phyloP scores from a whole-genome alignment of 108 stramenopile genomes.

The Aurantiochytrium sp. region DNA sequence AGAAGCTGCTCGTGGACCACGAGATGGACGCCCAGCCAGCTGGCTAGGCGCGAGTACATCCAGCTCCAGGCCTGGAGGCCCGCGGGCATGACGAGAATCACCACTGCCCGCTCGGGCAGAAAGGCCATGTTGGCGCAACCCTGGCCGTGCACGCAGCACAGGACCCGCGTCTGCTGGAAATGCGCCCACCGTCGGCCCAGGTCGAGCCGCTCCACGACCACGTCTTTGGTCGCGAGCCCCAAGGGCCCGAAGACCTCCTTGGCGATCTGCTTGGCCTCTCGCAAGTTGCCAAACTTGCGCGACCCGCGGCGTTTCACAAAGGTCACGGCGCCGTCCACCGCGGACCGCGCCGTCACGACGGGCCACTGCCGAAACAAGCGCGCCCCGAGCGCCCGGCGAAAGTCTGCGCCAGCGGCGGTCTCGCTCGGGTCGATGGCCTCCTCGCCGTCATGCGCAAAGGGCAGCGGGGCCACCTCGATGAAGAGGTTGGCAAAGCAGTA shows the following conservation, averaged over 20 bases:
- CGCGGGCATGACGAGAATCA: not conserved
- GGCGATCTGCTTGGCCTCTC: not conserved
- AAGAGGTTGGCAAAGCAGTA: not conserved
- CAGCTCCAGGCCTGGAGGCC: not conserved
- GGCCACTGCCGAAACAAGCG: not conserved
- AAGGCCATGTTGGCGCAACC: not conserved
- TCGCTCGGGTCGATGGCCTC: not conserved
- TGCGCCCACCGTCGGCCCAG: not conserved
- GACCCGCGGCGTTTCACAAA: not conserved
- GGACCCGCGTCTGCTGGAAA: not conserved
- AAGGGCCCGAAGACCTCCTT: not conserved
- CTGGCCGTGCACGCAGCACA: conserved; percentile 2
- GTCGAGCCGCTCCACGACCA: not conserved
- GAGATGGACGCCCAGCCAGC: not conserved
- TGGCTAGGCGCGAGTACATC: not conserved
- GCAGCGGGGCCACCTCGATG: not conserved
- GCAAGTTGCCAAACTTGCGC: not conserved
- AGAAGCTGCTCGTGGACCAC: not conserved
- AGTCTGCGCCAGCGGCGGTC: not conserved
- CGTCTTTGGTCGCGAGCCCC: not conserved
- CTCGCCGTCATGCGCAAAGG: not conserved
- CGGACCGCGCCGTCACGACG: not conserved
- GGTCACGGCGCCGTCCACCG: not conserved
- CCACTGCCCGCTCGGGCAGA: not conserved
- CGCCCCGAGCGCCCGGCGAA: not conserved